Evolutionary conservation across 176 grass and related monocot genomes (phyloP), one percentile per base, ranked within the genome.

Genomic region (Raddia distichophylla): DNA sequence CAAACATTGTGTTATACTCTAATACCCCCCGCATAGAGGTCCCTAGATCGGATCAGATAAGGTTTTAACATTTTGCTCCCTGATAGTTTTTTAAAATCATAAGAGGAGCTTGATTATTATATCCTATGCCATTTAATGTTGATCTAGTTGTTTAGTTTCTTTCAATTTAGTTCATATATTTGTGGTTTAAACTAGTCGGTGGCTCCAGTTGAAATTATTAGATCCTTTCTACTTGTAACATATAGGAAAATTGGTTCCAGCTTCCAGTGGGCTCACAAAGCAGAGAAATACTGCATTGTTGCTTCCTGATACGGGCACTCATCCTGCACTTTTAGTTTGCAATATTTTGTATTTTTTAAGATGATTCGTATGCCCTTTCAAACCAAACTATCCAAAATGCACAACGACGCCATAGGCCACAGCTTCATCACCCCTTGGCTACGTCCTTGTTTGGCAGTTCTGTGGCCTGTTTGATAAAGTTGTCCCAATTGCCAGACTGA

Each of bases 361-460:
- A 64, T 18, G 48, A 22, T 55, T 64, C 48, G 22, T 71, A 37
- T 60, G 9, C 42, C 10, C 53, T 53, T 63, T 57, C 40, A 76
- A 43, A 71, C 37, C 50, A 62, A 69, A 87, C 40, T 32, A 67
- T 82, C 63, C n/a, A 62, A 47, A 71, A 56, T 56, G 1, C 47
- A 55, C 45, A 64, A 65, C 7, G 52, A 47, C 9, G 8, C 5
- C 59, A 64, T 82, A 43, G 27, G 12, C 4, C 12, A 15, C 32
- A 60, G 12, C 33, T 46, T 51, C 62, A 48, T 62, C 35, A 8
- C 44, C 27, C 53, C 35, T 20, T 32, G 20, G 48, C 33, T 63
- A 56, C 46, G 34, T 55, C 52, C 5, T 59, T 58, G 42, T 76
- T 55, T 84, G 18, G 32, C 51, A 17, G 65, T 70, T 15, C 3